Evolutionary conservation across 495 filamentous ascomycete species (phyloP).

Genomic region (Beverwykella pulmonaria): DNA sequence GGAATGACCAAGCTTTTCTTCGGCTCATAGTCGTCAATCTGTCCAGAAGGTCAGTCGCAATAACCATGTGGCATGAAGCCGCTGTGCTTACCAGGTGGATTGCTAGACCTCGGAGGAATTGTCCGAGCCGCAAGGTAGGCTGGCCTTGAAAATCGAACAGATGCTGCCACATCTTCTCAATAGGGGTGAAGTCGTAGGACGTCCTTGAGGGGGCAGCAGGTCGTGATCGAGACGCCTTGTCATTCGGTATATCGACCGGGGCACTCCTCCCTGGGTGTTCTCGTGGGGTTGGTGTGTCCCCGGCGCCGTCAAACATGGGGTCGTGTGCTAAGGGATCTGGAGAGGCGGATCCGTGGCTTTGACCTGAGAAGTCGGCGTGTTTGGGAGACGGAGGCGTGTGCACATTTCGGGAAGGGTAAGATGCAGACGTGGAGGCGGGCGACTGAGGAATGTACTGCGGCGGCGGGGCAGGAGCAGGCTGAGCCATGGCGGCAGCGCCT

Average conservation of each 20-base stretch:
- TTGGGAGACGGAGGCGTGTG: slow-evolving; percentile 50
- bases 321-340: slow-evolving; percentile 32
- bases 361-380: slow-evolving; percentile 31
- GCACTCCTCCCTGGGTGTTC: slow-evolving; percentile 41
- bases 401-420: slow-evolving; percentile 42
- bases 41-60: slow-evolving; percentile 1
- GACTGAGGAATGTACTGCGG: slow-evolving; percentile 28
- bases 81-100: slow-evolving; percentile 65
- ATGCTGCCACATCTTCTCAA: slow-evolving; percentile 74
- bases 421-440: slow-evolving; percentile 39
- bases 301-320: slow-evolving; percentile 34
- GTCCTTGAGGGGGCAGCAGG: slow-evolving; percentile 52
- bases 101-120: slow-evolving; percentile 77
- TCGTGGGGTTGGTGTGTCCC: slow-evolving; percentile 52
- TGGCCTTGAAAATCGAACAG: slow-evolving; percentile 70
- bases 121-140: slow-evolving; percentile 67
- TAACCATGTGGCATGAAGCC: background rate
- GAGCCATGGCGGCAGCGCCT: slow-evolving; percentile 8
- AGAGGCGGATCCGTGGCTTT: slow-evolving; percentile 36
- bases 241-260: slow-evolving; percentile 21
- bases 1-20: slow-evolving; percentile 76
- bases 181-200: slow-evolving; percentile 57
- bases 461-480: slow-evolving; percentile 34
- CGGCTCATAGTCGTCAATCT: slow-evolving; percentile 80
- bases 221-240: slow-evolving; percentile 41